Percentiles rank a stretch among this genome's conserved stretches.
Evolutionary conservation across 192 early-diverging fungal species (phyloP).

Genomic region (Martensiomyces pterosporus): DNA sequence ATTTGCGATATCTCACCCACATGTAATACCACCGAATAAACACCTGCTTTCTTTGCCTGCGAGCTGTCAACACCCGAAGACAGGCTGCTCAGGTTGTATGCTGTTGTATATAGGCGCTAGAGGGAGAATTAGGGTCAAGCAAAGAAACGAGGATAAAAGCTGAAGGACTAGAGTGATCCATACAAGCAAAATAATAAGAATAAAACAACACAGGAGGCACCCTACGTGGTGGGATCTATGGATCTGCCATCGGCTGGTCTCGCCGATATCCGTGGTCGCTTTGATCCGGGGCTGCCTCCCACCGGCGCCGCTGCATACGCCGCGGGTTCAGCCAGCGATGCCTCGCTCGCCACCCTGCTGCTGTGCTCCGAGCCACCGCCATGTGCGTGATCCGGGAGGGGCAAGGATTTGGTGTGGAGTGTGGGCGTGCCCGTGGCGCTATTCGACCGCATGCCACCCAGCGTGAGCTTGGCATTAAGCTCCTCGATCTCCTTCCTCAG

Average conservation of each 20-base stretch:
- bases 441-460: slow-evolving; percentile 52
- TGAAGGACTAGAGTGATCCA: too few relatives aligned
- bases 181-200: not conserved
- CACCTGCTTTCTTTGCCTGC: not conserved
- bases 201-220: not conserved
- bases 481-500: slow-evolving; percentile 68
- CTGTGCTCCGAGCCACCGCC: too few relatives aligned
- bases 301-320: too few relatives aligned
- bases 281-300: too few relatives aligned
- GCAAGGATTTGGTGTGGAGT: slow-evolving; percentile 1
- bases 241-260: not conserved
- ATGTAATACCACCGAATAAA: too few relatives aligned
- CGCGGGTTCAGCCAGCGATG: too few relatives aligned
- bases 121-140: not conserved
- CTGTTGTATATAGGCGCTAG: too few relatives aligned
- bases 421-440: slow-evolving; percentile 34
- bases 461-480: slow-evolving; percentile 59
- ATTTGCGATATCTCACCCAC: too few relatives aligned
- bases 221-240: not conserved
- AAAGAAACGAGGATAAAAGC: too few relatives aligned
- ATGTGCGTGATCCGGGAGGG: not conserved
- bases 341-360: too few relatives aligned
- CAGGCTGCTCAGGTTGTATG: too few relatives aligned
- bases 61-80: not conserved
- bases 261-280: too few relatives aligned